phyloP scores from a whole-genome alignment of 495 filamentous ascomycete genomes.

The Wilcoxina mikolae region DNA sequence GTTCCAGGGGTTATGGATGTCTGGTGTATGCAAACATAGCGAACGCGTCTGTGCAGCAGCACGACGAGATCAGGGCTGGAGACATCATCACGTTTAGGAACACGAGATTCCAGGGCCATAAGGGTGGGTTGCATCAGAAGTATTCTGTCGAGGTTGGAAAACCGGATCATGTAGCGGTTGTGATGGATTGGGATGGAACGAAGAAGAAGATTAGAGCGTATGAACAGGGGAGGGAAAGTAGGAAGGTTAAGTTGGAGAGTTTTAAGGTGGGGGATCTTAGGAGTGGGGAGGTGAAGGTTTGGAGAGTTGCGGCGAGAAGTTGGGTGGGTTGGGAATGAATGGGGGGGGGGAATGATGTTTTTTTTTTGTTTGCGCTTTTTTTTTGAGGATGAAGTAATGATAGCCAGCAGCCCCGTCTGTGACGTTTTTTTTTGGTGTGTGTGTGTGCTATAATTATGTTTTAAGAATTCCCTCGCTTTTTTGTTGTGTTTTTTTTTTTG shows the following conservation, averaged over 20 bases:
- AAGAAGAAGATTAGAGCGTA: constrained; percentile 94
- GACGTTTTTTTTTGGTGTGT: too few species aligned
- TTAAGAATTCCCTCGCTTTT: too few species aligned
- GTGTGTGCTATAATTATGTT: too few species aligned
- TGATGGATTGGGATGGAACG: constrained; percentile 96
- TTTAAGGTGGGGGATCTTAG: constrained; percentile 83
- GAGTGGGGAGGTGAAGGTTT: constrained; percentile 93
- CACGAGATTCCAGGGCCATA: constrained; percentile 88
- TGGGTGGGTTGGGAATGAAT: constrained; percentile 81
- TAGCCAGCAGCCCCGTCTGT: too few species aligned
- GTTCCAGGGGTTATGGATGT: constrained; percentile 76
- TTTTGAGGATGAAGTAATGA: neutral
- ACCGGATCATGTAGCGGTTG: constrained; percentile 86
- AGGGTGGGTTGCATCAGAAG: constrained; percentile 86
- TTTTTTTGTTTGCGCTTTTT: neutral
- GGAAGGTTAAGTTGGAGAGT: constrained; percentile 85
- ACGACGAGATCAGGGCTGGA: constrained; percentile 87
- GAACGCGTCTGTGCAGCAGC: constrained; percentile 75
- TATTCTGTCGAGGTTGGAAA: constrained; percentile 80
- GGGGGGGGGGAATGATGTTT: neutral
- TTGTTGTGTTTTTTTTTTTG: too few species aligned
- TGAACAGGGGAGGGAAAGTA: constrained; percentile 90
- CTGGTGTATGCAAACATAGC: constrained; percentile 86
- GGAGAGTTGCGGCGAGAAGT: constrained; percentile 79
- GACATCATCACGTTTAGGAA: constrained; percentile 92